A percentile compares a stretch with the other conserved stretches of the same genome.
Conservation (phyloP, 305 asterid genomes). For the Solanum aculeatissimum region DNA sequence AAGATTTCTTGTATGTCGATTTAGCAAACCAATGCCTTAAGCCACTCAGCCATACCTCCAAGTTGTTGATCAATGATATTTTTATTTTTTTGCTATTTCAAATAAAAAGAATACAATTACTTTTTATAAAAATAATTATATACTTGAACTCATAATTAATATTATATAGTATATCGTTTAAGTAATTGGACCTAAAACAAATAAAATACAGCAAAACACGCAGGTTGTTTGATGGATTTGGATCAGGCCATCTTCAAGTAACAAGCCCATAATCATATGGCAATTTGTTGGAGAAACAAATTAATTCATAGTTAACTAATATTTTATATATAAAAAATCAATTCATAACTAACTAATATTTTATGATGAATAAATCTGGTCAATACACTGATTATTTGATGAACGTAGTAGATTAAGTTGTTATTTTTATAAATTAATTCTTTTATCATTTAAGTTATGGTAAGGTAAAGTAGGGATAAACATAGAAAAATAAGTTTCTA, state of each 20-base stretch:
- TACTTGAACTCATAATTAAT: too few species aligned
- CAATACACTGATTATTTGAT: background rate
- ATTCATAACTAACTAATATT: background rate
- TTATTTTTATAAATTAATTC: background rate
- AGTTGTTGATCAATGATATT: too few species aligned
- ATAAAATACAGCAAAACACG: too few species aligned
- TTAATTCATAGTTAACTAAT: background rate
- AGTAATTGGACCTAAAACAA: too few species aligned
- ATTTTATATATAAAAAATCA: too few species aligned
- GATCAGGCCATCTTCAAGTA: background rate
- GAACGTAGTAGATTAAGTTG: background rate
- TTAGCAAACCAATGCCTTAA: too few species aligned
- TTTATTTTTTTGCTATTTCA: too few species aligned
- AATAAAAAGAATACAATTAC: too few species aligned
- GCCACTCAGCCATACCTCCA: background rate
- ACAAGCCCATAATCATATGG: background rate
- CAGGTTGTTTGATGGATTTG: background rate
- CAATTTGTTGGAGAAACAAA: background rate
- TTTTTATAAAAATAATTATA: too few species aligned
- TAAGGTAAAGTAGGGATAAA: background rate
- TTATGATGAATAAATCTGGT: background rate
- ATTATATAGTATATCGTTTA: too few species aligned
- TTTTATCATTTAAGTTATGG: background rate
- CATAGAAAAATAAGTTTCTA: too few species aligned
- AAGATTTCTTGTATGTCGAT: too few species aligned